Evolutionary conservation across 306 rosid species (phyloP).

Genomic region (Argentina anserina): DNA sequence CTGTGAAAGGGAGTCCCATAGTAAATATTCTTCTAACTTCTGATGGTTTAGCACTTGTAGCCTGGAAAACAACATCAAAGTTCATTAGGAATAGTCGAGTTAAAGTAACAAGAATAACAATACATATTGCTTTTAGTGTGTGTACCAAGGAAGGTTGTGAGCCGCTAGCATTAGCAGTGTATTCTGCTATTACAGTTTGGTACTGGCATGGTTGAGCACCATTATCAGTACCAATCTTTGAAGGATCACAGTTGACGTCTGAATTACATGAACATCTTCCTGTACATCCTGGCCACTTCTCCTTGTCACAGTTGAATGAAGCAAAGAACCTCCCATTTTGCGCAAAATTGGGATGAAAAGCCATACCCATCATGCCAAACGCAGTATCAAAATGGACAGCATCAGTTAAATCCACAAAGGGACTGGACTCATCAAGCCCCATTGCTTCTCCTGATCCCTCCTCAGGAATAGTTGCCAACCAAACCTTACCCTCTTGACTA

Average conservation of each 20-base stretch:
- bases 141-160: constrained; percentile 70
- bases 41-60: constrained; percentile 69
- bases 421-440: constrained; percentile 62
- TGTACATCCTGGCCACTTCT: constrained; percentile 75
- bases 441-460: constrained; percentile 60
- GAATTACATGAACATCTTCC: constrained; percentile 96
- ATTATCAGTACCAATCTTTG: constrained; percentile 49
- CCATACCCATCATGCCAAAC: constrained; percentile 94
- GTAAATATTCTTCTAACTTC: constrained; percentile 96
- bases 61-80: constrained; percentile 41
- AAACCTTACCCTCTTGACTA: constrained; percentile 69
- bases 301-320: constrained; percentile 88
- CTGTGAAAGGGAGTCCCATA: constrained; percentile 78
- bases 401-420: constrained; percentile 89
- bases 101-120: constrained; percentile 3
- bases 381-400: constrained; percentile 60
- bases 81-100: constrained; percentile 12
- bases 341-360: constrained; percentile 82
- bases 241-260: constrained; percentile 91
- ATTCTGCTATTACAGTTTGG: constrained; percentile 78
- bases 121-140: not conserved
- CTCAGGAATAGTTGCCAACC: constrained; percentile 76
- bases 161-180: constrained; percentile 57
- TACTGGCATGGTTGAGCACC: constrained; percentile 90
- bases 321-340: constrained; percentile 88